Conservation (phyloP, 2,329 filamentous ascomycete species). For the Simplicillium aogashimaense region DNA sequence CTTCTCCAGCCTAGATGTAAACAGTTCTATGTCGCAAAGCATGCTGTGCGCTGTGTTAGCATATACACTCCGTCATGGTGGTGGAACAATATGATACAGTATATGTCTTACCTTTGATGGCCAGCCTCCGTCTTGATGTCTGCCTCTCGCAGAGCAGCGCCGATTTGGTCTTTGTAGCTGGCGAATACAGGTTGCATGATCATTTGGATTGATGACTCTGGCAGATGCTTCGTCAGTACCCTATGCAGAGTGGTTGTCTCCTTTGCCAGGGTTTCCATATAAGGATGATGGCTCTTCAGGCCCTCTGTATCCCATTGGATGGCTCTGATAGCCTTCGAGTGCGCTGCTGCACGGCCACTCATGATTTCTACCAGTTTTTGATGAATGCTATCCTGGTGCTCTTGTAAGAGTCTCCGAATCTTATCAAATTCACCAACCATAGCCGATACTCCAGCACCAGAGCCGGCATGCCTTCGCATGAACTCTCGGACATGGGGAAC, state of each 20-base stretch:
- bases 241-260: constrained; percentile 80
- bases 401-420: constrained; percentile 71
- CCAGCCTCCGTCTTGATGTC: constrained; percentile 56
- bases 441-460: constrained; percentile 39
- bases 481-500: constrained; percentile 90
- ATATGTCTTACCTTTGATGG: constrained; percentile 54
- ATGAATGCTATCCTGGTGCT: constrained; percentile 84
- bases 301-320: constrained; percentile 60
- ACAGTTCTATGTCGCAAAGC: constrained; percentile 64
- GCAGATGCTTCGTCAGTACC: constrained; percentile 72
- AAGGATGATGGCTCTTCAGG: constrained; percentile 42
- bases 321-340: constrained; percentile 64
- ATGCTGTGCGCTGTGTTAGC: constrained; percentile 42
- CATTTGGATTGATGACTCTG: constrained; percentile 63
- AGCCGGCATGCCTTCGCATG: constrained; percentile 62
- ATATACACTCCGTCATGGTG: not conserved
- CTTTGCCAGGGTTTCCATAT: constrained; percentile 80
- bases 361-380: constrained; percentile 93
- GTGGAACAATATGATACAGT: constrained; percentile 7
- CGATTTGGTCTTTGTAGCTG: constrained; percentile 72
- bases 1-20: constrained; percentile 61
- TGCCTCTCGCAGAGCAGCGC: constrained; percentile 57
- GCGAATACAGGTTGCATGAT: constrained; percentile 83
- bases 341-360: constrained; percentile 63
- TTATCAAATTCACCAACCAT: constrained; percentile 83